Evolutionary conservation across 1,139 yeast genomes (phyloP), one percentile per base, ranked within the genome.

Genomic region (Hyphopichia fennica): DNA sequence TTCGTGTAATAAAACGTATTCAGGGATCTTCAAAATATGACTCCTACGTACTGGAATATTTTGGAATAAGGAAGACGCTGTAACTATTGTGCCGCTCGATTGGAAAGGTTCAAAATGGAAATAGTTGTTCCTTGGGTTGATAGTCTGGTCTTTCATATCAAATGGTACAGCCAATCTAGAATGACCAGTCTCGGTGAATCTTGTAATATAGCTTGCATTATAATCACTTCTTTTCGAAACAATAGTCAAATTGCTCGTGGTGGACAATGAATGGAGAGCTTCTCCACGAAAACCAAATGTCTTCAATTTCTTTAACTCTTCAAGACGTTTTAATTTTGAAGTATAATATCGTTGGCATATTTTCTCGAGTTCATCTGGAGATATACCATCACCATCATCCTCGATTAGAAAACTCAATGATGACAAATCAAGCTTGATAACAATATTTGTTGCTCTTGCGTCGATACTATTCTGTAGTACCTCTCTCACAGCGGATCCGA

Each of bases 221-320:
- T 11, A 28, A 3, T 28, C 31, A 17, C 11, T 11, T 8, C 36
- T 45, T 41, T 69, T 75, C 0, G 83, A 66, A 0, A 67, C 48
- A 0, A 79, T 53, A 0, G 68, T 52, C 13, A 73, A 27, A 10
- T 63, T 56, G 1, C 77, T 61, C 3, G 72, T 47, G 0, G 59
- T 49, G 2, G 64, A 48, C 20, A 89, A 78, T 44, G 86, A 79
- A 23, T 87, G 82, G 37, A 90, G 62, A 0, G 96, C 93, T 57
- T 87, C 93, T 7, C 97, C 96, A 47, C 91, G 69, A 56, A 84
- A 88, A 1, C 96, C 96, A 57, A 82, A 82, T 0, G 93, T 84
- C 2, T 63, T 54, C 4, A 83, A 64, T 0, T 61, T 52, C 20
- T 42, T 22, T 38, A 85, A 58, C 45, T 85, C 89, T 10, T 77